phyloP scores from a whole-genome alignment of 257 asterid genomes.

The Ilex asprella region DNA sequence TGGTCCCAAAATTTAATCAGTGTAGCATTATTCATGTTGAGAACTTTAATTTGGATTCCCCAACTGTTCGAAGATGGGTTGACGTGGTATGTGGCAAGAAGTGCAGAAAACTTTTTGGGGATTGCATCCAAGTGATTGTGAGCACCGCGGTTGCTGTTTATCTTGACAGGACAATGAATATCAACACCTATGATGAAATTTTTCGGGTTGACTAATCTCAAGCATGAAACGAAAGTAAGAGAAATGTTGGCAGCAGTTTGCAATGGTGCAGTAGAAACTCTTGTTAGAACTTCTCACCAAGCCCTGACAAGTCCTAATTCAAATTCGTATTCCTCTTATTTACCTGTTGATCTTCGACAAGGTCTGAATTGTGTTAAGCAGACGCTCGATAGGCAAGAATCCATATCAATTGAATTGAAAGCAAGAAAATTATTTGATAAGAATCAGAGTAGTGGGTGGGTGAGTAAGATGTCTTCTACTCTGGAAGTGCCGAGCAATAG shows the following conservation, averaged over 20 bases:
- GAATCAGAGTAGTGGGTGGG: constrained; percentile 30
- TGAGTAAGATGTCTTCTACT: constrained; percentile 28
- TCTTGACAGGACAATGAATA: constrained; percentile 51
- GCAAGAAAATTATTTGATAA: constrained; percentile 12
- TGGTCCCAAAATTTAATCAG: too few species aligned
- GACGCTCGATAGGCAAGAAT: constrained; percentile 5
- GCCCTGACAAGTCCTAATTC: constrained; percentile 20
- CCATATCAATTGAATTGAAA: constrained; percentile 10
- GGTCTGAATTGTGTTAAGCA: constrained; percentile 13
- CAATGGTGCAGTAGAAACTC: constrained; percentile 51
- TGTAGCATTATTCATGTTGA: too few species aligned
- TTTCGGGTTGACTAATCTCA: constrained; percentile 67
- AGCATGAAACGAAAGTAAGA: constrained; percentile 47
- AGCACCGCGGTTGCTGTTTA: constrained; percentile 64
- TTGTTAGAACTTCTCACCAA: constrained; percentile 45
- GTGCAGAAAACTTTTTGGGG: constrained; percentile 47
- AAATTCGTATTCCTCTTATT: neutral
- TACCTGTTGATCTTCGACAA: constrained; percentile 11
- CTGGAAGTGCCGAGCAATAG: constrained; percentile 40
- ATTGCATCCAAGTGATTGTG: constrained; percentile 39
- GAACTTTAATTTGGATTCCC: neutral
- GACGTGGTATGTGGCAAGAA: constrained; percentile 28
- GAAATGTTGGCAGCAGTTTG: constrained; percentile 46
- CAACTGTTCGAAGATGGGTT: neutral
- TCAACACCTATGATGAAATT: constrained; percentile 50